Evolutionary conservation across 345 rosid genomes (phyloP).

Genomic region (Eucalyptus fibrosa): DNA sequence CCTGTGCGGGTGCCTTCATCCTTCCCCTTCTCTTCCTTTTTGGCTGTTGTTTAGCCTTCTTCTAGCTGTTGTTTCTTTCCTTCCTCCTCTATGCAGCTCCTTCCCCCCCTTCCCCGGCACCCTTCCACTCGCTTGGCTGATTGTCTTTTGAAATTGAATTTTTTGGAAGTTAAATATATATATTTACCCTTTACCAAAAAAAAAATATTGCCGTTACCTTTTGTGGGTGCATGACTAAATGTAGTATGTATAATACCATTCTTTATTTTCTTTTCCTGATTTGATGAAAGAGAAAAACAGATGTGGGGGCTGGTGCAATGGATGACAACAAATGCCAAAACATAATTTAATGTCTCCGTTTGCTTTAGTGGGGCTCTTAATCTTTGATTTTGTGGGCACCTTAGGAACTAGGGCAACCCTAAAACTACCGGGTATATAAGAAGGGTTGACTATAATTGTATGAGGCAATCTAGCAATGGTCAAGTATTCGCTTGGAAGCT

Average conservation of each 20-base stretch:
- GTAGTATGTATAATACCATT: neutral
- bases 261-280: too few relatives aligned
- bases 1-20: too few relatives aligned
- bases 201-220: neutral
- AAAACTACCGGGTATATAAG: neutral
- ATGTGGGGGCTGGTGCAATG: neutral
- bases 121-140: too few relatives aligned
- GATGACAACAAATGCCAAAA: neutral
- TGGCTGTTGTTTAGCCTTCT: too few relatives aligned
- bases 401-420: neutral
- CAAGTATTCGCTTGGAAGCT: neutral
- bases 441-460: neutral
- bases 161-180: neutral
- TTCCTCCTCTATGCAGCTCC: too few relatives aligned
- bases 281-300: neutral
- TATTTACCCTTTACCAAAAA: too few relatives aligned
- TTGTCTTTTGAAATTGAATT: too few relatives aligned
- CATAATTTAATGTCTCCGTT: neutral
- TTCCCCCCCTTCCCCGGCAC: too few relatives aligned
- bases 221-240: neutral
- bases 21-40: too few relatives aligned
- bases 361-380: neutral
- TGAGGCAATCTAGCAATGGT: neutral
- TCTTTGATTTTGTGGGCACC: neutral
- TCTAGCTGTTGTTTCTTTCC: too few relatives aligned